phyloP scores from a whole-genome alignment of 1,284 basidiomycete species.

The Lentinus polychrous region DNA sequence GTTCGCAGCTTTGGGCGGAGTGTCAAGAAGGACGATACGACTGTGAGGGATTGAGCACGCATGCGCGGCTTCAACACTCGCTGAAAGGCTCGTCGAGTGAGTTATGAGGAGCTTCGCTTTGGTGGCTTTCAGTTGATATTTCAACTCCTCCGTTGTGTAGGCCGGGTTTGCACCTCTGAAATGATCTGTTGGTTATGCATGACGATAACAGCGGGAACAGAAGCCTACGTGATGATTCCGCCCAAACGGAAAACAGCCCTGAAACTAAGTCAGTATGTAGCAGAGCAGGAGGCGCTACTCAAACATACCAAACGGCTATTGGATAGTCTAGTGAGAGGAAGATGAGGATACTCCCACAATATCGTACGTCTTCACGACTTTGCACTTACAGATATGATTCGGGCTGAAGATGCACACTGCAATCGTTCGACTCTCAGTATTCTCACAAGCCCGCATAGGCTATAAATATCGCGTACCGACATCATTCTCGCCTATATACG shows the following conservation, averaged over 20 bases:
- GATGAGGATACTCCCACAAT: not conserved
- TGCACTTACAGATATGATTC: slow-evolving; percentile 46
- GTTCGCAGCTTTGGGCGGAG: slow-evolving; percentile 4
- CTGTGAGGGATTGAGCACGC: slow-evolving; percentile 41
- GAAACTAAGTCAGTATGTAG: not conserved
- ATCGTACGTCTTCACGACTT: slow-evolving; percentile 7
- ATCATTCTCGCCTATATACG: slow-evolving; percentile 13
- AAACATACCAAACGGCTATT: slow-evolving; percentile 40
- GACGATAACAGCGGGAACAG: not conserved
- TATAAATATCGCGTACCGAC: slow-evolving; percentile 36
- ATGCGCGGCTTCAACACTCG: slow-evolving; percentile 43
- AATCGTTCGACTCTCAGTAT: not conserved
- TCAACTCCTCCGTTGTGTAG: slow-evolving; percentile 56
- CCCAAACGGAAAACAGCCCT: slow-evolving; percentile 64
- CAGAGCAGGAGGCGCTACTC: not conserved
- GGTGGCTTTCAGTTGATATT: slow-evolving; percentile 49
- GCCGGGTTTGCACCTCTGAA: slow-evolving; percentile 54
- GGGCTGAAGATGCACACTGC: slow-evolving; percentile 59
- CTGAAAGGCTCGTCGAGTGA: slow-evolving; percentile 42
- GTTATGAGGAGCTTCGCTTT: slow-evolving; percentile 49
- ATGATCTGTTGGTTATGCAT: slow-evolving; percentile 1
- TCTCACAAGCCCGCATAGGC: not conserved
- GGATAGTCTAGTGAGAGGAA: slow-evolving; percentile 43
- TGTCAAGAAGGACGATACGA: slow-evolving; percentile 47
- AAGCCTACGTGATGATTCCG: slow-evolving; percentile 52